Percentiles rank a stretch among this genome's conserved stretches.
These are phyloP conservation scores for Chamaenerion angustifolium DNA, from an alignment of 345 rosid species.

Conservation along the genomic window DNA sequence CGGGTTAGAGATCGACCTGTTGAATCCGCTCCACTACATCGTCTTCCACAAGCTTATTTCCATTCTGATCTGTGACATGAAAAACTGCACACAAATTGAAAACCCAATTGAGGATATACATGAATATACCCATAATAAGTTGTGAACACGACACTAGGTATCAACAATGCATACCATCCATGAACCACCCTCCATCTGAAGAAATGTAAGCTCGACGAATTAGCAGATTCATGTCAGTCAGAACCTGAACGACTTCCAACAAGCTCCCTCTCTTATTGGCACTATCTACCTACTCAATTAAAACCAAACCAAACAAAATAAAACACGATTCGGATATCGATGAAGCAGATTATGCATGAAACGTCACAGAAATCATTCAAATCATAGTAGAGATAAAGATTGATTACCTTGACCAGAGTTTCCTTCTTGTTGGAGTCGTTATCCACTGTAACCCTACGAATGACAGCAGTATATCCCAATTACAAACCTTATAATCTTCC, in stretches of 20 bases:
- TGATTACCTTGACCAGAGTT: slow-evolving; percentile 52
- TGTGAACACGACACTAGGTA: neutral
- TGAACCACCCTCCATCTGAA: slow-evolving; percentile 83
- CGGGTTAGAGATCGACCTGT: slow-evolving; percentile 34
- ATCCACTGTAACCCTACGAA: slow-evolving; percentile 50
- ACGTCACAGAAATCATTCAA: neutral
- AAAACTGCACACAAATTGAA: slow-evolving; percentile 31
- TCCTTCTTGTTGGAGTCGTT: slow-evolving; percentile 42
- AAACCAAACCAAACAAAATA: neutral
- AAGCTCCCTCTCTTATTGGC: slow-evolving; percentile 69
- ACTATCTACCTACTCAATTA: slow-evolving; percentile 49
- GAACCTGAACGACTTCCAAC: slow-evolving; percentile 71
- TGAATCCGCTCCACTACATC: slow-evolving; percentile 55
- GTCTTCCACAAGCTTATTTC: slow-evolving; percentile 51
- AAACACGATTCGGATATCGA: neutral
- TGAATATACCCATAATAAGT: slow-evolving; percentile 3
- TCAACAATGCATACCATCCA: slow-evolving; percentile 50
- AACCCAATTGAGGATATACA: slow-evolving; percentile 1
- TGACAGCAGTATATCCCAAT: too few relatives aligned
- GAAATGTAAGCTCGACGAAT: slow-evolving; percentile 72
- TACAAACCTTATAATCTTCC: too few relatives aligned
- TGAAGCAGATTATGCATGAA: too few relatives aligned
- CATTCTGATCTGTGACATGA: slow-evolving; percentile 60
- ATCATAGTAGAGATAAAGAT: slow-evolving; percentile 2
- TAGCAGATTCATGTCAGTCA: slow-evolving; percentile 58